Evolutionary conservation across 2,329 filamentous ascomycete genomes (phyloP), one percentile per base, ranked within the genome.

Genomic region (Zasmidium cellare): DNA sequence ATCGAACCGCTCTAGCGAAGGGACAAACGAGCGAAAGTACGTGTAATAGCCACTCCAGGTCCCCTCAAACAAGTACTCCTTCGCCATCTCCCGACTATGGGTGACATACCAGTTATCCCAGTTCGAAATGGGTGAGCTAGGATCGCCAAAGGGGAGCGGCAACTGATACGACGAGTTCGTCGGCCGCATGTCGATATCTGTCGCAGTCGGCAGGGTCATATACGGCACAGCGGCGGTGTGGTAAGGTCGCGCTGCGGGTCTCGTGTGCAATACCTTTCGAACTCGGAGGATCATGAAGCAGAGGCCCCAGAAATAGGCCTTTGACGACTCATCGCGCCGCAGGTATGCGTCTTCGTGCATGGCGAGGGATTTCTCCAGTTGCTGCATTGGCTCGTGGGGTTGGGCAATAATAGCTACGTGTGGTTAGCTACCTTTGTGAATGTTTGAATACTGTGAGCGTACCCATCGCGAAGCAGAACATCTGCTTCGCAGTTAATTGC

Each of bases 21-120:
- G n/a, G 9, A 46, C 46, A 20, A 58, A 56, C 2, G 53, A 53
- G 24, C 50, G 45, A 20, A 49, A 55, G 28, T 54, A 54, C 12
- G 46, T 54, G 19, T 57, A 59, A 44, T 57, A 59, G 14, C 57
- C 59, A n/a, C 19, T n/a, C 53, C 57, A 62, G 23, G 18, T 50
- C 11, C 59, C 59, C 12, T 41, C 45, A 14, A 45, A 54, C n/a
- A 60, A 44, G 46, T 51, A 55, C 7, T 53, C 18, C 35, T 41
- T 41, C 3, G 23, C 45, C 46, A 55, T 52, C n/a, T 51, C 46
- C 1, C 25, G 22, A 16, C 23, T 58, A 24, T 60, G 51, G 12
- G 16, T 45, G 2, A 45, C 46, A 46, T 55, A 55, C 55, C 58
- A 57, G 12, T 52, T n/a, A n/a, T 51, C 38, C 46, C 53, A 57